These are phyloP conservation scores for Cyberlindnera saturnus DNA, from an alignment of 805 yeast genomes.

Conservation along the genomic window DNA sequence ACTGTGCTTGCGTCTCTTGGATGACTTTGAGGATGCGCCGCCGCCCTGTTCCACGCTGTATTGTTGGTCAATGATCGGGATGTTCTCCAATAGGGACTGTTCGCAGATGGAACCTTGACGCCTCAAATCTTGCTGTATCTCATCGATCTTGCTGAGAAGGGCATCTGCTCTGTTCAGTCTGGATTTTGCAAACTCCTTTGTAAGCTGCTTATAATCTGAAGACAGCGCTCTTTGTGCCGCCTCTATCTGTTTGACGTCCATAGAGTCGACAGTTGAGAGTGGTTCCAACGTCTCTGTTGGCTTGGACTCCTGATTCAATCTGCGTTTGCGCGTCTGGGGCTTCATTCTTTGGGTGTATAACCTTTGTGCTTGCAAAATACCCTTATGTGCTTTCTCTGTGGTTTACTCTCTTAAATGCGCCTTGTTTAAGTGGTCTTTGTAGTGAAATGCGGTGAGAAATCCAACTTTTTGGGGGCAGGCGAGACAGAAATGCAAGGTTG, in stretches of 20 bases:
- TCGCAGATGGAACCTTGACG: constrained; percentile 16
- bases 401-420: background rate
- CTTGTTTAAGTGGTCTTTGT: background rate
- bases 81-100: constrained; percentile 10
- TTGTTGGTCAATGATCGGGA: constrained; percentile 12
- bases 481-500: constrained; percentile 12
- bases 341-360: too few species aligned
- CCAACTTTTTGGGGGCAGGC: constrained; percentile 10
- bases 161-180: constrained; percentile 28
- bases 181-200: constrained; percentile 25
- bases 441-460: too few species aligned
- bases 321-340: background rate
- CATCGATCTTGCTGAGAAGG: constrained; percentile 27
- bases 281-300: background rate
- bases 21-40: background rate
- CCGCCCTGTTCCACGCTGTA: constrained; percentile 9
- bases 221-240: constrained; percentile 22
- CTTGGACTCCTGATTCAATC: background rate
- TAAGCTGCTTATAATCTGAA: constrained; percentile 26
- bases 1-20: constrained; percentile 4
- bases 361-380: background rate
- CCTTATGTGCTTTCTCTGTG: background rate
- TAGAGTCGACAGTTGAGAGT: constrained; percentile 1
- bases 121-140: constrained; percentile 20
- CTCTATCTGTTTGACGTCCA: constrained; percentile 18